Evolutionary conservation across 140 eudicot genomes (phyloP), one percentile per base, ranked within the genome.

Genomic region (Stevia rebaudiana): DNA sequence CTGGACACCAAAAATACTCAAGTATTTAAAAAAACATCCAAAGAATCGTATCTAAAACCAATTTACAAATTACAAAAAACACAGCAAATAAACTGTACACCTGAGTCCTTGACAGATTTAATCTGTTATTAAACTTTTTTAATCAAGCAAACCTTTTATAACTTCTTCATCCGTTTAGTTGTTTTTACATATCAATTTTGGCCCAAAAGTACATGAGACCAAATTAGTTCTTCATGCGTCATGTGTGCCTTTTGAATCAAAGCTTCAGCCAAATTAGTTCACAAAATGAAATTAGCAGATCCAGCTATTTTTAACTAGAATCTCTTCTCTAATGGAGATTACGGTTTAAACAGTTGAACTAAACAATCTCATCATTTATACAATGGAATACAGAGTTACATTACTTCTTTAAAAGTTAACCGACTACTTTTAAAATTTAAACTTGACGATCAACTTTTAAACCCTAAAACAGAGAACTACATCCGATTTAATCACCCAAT

Each of bases 401-500:
- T 62, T 72, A 23, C 43, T 33, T 33, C 36, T 31, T 69, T 22
- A 52, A 70, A 68, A 50, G 13, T 12, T 23, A 24, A 23, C 15
- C 16, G 3, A n/a, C n/a, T 25, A 5, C 47, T 6, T 36, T 33
- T 49, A 12, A 49, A 36, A 21, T 71, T 60, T 35, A 49, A 18
- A 21, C 58, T 58, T 24, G 62, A 71, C 43, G 24, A 23, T 40
- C 54, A 50, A 16, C 61, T 40, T 28, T 30, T 4, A 43, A 19
- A 5, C 51, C 74, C 43, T 12, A 57, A 19, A 30, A 41, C 18
- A 36, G 21, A 63, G 16, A 52, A 30, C 41, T 39, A 43, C 33
- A 42, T 28, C 30, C 52, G 57, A 41, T 33, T 39, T 72, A 41
- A 52, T 6, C 41, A 69, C 12, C 18, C 40, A 63, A 62, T 55